Evolutionary conservation across 1,139 yeast species (phyloP), one percentile per base, ranked within the genome.

Genomic region (Kodamaea suecica): DNA sequence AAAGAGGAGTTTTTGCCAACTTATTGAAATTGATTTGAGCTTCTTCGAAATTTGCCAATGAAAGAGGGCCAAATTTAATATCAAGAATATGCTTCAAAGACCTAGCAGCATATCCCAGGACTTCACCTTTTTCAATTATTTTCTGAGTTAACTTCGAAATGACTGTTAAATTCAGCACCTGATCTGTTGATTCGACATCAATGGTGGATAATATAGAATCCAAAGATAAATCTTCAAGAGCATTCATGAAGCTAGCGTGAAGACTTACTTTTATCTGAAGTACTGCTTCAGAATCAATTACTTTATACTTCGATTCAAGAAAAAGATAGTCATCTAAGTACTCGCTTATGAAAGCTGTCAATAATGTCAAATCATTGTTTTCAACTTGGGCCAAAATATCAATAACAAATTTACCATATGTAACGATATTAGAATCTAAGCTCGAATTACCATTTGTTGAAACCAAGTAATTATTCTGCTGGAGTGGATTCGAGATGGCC

Each of bases 401-500:
- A 17, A 27, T 23, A 5, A 45, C 23, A 20, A 47, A 44, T 15
- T 41, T 46, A 6, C 45, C 51, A 20, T 39, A 34, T 4, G 35
- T 35, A 14, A 43, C 17, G 7, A 36, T 27, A 4, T 17, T 11
- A 3, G 17, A 5, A 12, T 36, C 29, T n/a, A 31, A 16, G 3
- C 3, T 20, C 7, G 23, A 13, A 6, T 21, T 24, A 3, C 12
- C 25, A 25, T n/a, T 20, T 10, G 12, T 13, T 9, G 23, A 36
- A 9, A 70, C 43, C 19, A 76, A 47, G 40, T 61, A 66, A 1
- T 68, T 53, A 34, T 65, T 68, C 17, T 61, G 59, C 12, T 60
- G 69, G 31, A 77, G 47, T 2, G 77, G 66, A 43, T 73, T 75
- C 0, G 77, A 69, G 17, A 76, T 50, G 0, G 80, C 52, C 17